phyloP scores from a whole-genome alignment of 169 alveolate genomes.

The Cyclospora cayetanensis region DNA sequence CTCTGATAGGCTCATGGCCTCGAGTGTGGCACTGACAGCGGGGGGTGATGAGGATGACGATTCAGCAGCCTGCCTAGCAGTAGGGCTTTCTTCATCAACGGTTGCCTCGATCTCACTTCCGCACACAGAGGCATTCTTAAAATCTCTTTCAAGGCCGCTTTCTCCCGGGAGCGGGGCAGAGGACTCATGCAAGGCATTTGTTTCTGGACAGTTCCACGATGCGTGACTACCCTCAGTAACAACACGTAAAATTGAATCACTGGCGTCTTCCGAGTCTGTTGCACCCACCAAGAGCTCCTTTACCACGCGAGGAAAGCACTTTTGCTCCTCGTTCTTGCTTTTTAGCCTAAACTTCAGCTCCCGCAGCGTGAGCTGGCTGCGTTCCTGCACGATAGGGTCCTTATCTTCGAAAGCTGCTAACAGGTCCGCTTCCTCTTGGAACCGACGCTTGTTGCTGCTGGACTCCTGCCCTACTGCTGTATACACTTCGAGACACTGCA shows the following conservation, averaged over 20 bases:
- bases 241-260: neutral
- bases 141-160: neutral
- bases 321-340: neutral
- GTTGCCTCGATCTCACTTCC: neutral
- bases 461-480: slow-evolving; percentile 45
- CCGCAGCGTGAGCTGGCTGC: slow-evolving; percentile 30
- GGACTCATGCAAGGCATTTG: neutral
- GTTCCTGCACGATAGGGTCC: slow-evolving; percentile 53
- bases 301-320: slow-evolving; percentile 5
- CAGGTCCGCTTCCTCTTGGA: slow-evolving; percentile 15
- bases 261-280: neutral
- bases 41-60: neutral
- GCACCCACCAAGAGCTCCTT: slow-evolving; percentile 13
- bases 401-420: slow-evolving; percentile 13
- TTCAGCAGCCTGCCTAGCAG: neutral
- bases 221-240: neutral
- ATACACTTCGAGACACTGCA: slow-evolving; percentile 27
- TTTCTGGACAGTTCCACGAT: neutral
- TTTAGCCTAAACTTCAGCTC: slow-evolving; percentile 35
- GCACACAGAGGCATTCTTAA: neutral
- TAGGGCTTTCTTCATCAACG: neutral
- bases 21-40: neutral
- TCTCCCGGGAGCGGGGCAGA: neutral
- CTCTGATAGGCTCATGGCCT: neutral
- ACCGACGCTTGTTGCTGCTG: neutral